Evolutionary conservation across 164 flowering plant genomes (phyloP), one percentile per base, ranked within the genome.

Genomic region (Sextonia rubra): DNA sequence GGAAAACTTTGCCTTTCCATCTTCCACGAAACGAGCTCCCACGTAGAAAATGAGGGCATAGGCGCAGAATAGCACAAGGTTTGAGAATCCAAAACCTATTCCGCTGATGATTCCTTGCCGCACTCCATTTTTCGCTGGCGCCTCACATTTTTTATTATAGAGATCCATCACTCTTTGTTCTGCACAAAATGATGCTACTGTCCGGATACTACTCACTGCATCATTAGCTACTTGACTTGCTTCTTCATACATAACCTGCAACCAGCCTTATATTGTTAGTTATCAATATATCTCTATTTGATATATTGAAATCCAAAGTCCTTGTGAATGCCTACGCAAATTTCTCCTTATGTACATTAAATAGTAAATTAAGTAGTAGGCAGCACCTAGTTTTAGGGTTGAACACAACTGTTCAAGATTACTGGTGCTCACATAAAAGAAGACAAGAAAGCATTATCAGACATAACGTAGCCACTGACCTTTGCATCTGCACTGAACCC

Each of bases 401-500:
- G 23, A 61, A 9, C 30, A 17, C 29, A 24, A 52, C n/a, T 37
- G 44, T 15, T 52, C 58, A 52, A 52, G 58, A 52, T 17, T 15
- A 52, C n/a, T 20, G 14, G n/a, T 15, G 58, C n/a, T 52, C 17
- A 52, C n/a, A 52, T 0, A 11, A 11, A 52, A 12, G 3, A 29
- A 29, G 66, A 12, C 27, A 64, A 64, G 18, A 18, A 11, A 64
- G 27, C n/a, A 64, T 20, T 8, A 25, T 64, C 27, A 25, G 27
- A 18, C 26, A 29, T 22, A 24, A 25, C 23, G 25, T 24, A 25
- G 15, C 14, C 15, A 64, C 48, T 20, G 48, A 79, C 79, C 83
- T 83, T 81, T 1, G 86, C 86, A 75, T 83, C 86, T 23, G 74
- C 82, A 49, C 76, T 78, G 73, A 80, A 80, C 9, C 85, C 85